phyloP scores from a whole-genome alignment of 1,284 basidiomycete species.

The Heterobasidion irregulare region DNA sequence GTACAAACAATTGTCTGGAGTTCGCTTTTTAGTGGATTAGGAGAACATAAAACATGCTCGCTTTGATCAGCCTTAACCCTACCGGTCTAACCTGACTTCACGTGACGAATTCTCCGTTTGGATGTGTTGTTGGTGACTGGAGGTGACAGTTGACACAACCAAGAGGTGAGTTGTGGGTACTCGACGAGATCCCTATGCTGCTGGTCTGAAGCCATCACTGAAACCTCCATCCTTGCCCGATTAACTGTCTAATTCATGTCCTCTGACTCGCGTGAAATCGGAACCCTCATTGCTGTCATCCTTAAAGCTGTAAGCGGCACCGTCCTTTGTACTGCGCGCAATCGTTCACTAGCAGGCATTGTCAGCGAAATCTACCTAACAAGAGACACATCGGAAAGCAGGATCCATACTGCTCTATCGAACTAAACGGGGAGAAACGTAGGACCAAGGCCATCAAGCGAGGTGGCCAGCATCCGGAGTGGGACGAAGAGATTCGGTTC shows the following conservation, averaged over 20 bases:
- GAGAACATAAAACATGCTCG: background rate
- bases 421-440: constrained; percentile 73
- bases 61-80: background rate
- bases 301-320: constrained; percentile 73
- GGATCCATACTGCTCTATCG: constrained; percentile 88
- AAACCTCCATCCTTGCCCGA: too few species aligned
- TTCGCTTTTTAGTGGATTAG: background rate
- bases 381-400: constrained; percentile 96
- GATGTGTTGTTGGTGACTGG: background rate
- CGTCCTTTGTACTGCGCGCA: constrained; percentile 12
- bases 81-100: background rate
- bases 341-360: background rate
- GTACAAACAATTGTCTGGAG: background rate
- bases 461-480: constrained; percentile 96
- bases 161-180: too few species aligned
- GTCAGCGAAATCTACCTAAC: constrained; percentile 85
- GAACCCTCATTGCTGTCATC: constrained; percentile 92
- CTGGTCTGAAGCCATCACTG: too few species aligned
- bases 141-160: background rate
- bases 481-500: constrained; percentile 98
- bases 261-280: constrained; percentile 65
- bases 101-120: background rate
- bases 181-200: too few species aligned
- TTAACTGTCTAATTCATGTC: constrained; percentile 31
- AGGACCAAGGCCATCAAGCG: constrained; percentile 89